A percentile compares a stretch with the other conserved stretches of the same genome.
phyloP scores from a whole-genome alignment of 306 rosid species.

The Carpinus viminea region DNA sequence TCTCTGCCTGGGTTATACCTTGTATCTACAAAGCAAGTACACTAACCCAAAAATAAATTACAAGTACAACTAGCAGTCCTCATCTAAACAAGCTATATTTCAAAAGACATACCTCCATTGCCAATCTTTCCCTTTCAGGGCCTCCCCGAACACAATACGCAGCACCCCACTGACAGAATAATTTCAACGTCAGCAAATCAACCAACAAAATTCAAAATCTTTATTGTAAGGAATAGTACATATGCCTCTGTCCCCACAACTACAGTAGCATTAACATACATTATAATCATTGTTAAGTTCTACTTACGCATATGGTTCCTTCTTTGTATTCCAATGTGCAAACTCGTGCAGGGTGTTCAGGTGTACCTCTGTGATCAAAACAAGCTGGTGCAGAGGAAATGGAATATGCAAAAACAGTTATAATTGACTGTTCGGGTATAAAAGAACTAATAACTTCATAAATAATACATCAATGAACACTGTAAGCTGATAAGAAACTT shows the following conservation, averaged over 20 bases:
- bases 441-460: not conserved
- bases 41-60: not conserved
- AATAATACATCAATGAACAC: not conserved
- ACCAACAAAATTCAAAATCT: not conserved
- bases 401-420: not conserved
- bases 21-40: not conserved
- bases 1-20: not conserved
- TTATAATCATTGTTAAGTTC: not conserved
- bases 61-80: not conserved
- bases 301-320: conserved; percentile 80
- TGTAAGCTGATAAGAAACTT: conserved; percentile 7
- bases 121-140: conserved; percentile 71
- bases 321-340: conserved; percentile 79
- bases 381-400: conserved; percentile 55
- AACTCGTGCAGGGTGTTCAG: conserved; percentile 89
- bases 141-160: conserved; percentile 80
- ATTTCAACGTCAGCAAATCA: conserved; percentile 11
- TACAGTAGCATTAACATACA: not conserved
- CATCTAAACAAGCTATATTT: not conserved
- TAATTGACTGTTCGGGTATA: not conserved
- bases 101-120: conserved; percentile 71
- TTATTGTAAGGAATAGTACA: not conserved
- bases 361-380: conserved; percentile 92
- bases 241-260: not conserved
- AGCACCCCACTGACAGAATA: conserved; percentile 82